phyloP scores from a whole-genome alignment of 495 filamentous ascomycete species.

The Neurospora africana region DNA sequence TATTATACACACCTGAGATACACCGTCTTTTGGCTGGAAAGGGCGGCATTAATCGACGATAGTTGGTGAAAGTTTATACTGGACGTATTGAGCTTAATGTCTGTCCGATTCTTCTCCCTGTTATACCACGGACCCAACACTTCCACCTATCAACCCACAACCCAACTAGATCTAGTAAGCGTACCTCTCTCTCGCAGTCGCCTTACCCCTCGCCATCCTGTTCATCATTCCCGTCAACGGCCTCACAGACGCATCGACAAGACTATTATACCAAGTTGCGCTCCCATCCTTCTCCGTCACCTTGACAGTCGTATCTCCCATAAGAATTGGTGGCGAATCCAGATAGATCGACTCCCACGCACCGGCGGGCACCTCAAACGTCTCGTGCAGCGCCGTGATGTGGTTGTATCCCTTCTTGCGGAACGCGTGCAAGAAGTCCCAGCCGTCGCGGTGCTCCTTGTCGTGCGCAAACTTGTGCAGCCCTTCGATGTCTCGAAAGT shows the following conservation, averaged over 20 bases:
- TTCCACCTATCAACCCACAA: neutral
- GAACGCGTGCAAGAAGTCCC: constrained; percentile 24
- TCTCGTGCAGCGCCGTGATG: constrained; percentile 8
- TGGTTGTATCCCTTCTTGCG: neutral
- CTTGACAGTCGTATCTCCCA: constrained; percentile 1
- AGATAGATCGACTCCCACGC: constrained; percentile 12
- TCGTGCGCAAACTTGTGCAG: constrained; percentile 42
- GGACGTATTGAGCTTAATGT: neutral
- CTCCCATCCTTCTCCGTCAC: neutral
- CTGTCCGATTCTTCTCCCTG: neutral
- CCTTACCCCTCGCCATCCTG: neutral
- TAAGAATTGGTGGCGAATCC: constrained; percentile 12
- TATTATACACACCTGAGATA: neutral
- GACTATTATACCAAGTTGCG: neutral
- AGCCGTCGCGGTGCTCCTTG: constrained; percentile 31
- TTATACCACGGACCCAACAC: neutral
- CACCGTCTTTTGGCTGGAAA: neutral
- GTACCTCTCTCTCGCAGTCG: neutral
- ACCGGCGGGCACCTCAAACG: constrained; percentile 6
- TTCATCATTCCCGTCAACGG: neutral
- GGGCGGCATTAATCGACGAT: neutral
- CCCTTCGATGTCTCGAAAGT: constrained; percentile 37
- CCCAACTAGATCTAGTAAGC: neutral
- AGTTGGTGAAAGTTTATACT: neutral
- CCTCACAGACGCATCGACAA: neutral